A percentile compares a stretch with the other conserved stretches of the same genome.
phyloP scores from a whole-genome alignment of 257 asterid species.

The Perilla frutescens region DNA sequence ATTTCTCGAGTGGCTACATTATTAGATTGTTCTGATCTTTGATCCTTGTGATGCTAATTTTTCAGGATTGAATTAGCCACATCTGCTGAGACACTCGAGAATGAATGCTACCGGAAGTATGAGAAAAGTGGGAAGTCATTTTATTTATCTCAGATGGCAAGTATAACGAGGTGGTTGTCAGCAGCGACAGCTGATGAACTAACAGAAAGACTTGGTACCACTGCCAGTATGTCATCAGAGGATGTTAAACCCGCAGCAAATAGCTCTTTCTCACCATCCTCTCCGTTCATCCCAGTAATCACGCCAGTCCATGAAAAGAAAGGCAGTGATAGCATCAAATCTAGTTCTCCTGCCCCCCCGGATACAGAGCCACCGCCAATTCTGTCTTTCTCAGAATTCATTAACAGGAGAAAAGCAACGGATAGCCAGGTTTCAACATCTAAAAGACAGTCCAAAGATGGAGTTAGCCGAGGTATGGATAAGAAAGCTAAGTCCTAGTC shows the following conservation, averaged over 20 bases:
- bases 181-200: slow-evolving; percentile 63
- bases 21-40: not conserved
- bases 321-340: slow-evolving; percentile 23
- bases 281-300: slow-evolving; percentile 31
- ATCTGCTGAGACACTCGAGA: slow-evolving; percentile 67
- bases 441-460: slow-evolving; percentile 51
- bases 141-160: slow-evolving; percentile 84
- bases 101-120: slow-evolving; percentile 71
- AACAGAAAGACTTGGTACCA: slow-evolving; percentile 47
- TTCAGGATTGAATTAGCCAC: slow-evolving; percentile 60
- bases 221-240: slow-evolving; percentile 31
- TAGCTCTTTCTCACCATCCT: slow-evolving; percentile 43
- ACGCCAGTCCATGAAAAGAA: slow-evolving; percentile 38
- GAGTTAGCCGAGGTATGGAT: slow-evolving; percentile 47
- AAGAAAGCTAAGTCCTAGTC: slow-evolving; percentile 56
- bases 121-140: slow-evolving; percentile 76
- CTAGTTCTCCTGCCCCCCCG: slow-evolving; percentile 39
- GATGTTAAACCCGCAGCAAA: slow-evolving; percentile 37
- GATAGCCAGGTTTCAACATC: slow-evolving; percentile 43
- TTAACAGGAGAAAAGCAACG: slow-evolving; percentile 56
- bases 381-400: slow-evolving; percentile 79
- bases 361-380: slow-evolving; percentile 57
- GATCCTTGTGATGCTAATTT: slow-evolving; percentile 7
- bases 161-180: slow-evolving; percentile 82
- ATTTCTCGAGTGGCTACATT: not conserved